Percentiles rank a stretch among this genome's conserved stretches.
Conservation (phyloP, 305 asterid species). For the Solanum hybrid region DNA sequence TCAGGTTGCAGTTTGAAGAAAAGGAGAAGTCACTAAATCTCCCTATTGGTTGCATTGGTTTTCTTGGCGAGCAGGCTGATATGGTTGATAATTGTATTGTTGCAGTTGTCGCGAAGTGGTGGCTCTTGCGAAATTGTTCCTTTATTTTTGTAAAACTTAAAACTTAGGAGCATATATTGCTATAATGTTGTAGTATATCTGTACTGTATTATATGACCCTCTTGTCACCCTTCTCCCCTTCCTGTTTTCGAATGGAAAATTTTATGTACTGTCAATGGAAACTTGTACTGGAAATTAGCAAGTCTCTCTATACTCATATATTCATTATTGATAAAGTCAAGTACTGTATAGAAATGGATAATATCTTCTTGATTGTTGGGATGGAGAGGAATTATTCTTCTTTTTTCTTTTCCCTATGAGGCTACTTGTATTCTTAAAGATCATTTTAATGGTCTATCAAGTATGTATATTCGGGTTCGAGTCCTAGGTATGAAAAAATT, state of each 20-base stretch:
- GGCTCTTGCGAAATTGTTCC: constrained; percentile 11
- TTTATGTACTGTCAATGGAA: background rate
- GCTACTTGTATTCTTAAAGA: background rate
- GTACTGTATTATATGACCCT: constrained; percentile 13
- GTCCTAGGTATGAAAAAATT: background rate
- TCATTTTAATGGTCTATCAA: background rate
- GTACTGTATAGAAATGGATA: background rate
- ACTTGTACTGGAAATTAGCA: constrained; percentile 24
- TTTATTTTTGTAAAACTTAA: constrained; percentile 14
- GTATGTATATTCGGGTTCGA: background rate
- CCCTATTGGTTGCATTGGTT: constrained; percentile 12
- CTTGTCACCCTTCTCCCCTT: constrained; percentile 5
- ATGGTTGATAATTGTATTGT: background rate
- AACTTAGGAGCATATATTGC: constrained; percentile 12
- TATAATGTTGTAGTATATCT: constrained; percentile 24
- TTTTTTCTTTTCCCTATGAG: background rate
- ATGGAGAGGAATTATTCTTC: background rate
- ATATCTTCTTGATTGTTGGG: background rate
- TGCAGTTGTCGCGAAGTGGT: constrained; percentile 21
- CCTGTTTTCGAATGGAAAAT: constrained; percentile 14
- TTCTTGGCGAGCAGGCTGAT: background rate
- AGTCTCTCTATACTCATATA: background rate
- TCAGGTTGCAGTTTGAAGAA: constrained; percentile 59
- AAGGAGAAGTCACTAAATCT: constrained; percentile 32
- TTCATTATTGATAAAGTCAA: background rate